These are phyloP conservation scores for Lumnitzera racemosa DNA, from an alignment of 345 rosid species.

Conservation along the genomic window DNA sequence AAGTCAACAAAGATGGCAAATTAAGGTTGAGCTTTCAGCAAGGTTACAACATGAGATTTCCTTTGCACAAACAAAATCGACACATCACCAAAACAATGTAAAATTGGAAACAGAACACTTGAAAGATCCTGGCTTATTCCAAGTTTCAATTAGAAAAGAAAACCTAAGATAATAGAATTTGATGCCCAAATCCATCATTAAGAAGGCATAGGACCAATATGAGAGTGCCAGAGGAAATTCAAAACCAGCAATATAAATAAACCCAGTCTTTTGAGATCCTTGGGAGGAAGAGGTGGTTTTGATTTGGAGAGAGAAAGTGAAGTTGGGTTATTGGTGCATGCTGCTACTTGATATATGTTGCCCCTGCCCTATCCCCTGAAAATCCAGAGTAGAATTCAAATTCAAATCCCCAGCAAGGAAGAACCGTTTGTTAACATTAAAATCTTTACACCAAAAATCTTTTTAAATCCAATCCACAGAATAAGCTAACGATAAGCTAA, in stretches of 20 bases:
- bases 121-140: neutral
- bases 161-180: neutral
- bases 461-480: no score
- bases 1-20: no score
- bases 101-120: neutral
- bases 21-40: no score
- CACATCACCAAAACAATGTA: neutral
- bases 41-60: no score
- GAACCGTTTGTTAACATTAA: neutral
- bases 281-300: constrained; percentile 10
- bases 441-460: no score
- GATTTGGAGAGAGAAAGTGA: constrained; percentile 2
- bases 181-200: neutral
- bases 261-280: constrained; percentile 8
- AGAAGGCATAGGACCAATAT: neutral
- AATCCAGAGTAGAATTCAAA: constrained; percentile 10
- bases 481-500: no score
- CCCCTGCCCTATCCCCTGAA: constrained; percentile 84
- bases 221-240: no score
- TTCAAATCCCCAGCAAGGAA: neutral
- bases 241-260: no score
- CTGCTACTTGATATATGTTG: constrained; percentile 43
- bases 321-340: constrained; percentile 22
- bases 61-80: neutral
- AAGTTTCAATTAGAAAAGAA: neutral